Conservation (phyloP, 2,329 filamentous ascomycete genomes). For the Beauveria pseudobassiana region DNA sequence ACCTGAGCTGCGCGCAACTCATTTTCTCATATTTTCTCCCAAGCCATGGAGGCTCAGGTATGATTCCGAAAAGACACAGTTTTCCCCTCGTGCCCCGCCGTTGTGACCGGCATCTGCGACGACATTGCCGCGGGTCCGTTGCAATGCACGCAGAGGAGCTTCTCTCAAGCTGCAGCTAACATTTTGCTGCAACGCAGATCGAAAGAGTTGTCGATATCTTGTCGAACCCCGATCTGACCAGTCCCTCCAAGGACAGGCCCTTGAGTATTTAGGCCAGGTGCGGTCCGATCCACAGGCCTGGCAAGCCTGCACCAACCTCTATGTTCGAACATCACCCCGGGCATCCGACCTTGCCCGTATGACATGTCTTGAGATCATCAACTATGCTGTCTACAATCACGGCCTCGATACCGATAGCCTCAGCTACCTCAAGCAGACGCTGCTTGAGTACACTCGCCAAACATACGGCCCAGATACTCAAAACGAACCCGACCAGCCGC, state of each 20-base stretch:
- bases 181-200: constrained; percentile 48
- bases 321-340: constrained; percentile 63
- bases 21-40: constrained; percentile 14
- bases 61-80: constrained; percentile 13
- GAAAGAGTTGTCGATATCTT: constrained; percentile 94
- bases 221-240: constrained; percentile 71
- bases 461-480: constrained; percentile 58
- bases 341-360: constrained; percentile 79
- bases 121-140: constrained; percentile 16
- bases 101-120: not conserved
- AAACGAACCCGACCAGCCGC: constrained; percentile 59
- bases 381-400: constrained; percentile 80
- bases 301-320: constrained; percentile 82
- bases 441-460: constrained; percentile 73
- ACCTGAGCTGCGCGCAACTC: constrained; percentile 13
- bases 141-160: constrained; percentile 8
- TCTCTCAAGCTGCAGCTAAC: constrained; percentile 13
- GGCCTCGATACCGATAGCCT: constrained; percentile 67
- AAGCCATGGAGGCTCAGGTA: constrained; percentile 43
- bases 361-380: constrained; percentile 86
- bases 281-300: constrained; percentile 77
- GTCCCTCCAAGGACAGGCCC: constrained; percentile 71
- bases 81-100: constrained; percentile 10
- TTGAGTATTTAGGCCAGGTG: constrained; percentile 71
- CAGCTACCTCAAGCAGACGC: constrained; percentile 66